These are phyloP conservation scores for Cryptosporidium sp. DNA, from an alignment of 169 alveolate genomes.

Conservation along the genomic window DNA sequence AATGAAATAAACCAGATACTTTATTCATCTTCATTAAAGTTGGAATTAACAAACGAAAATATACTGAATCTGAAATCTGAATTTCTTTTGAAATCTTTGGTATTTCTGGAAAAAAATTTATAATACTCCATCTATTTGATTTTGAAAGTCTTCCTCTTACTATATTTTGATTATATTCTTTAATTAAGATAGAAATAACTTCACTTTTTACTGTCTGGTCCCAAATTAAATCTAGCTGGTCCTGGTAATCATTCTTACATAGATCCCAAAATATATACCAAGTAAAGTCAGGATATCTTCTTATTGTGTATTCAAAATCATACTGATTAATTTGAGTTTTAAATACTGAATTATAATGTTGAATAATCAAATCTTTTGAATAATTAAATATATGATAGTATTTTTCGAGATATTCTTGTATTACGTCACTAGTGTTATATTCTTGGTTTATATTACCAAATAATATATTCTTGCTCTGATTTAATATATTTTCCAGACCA, in stretches of 20 bases:
- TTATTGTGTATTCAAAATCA: constrained; percentile 19
- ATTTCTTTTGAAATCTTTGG: constrained; percentile 47
- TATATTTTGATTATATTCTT: constrained; percentile 10
- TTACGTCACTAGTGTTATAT: background rate
- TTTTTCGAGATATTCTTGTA: background rate
- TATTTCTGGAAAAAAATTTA: constrained; percentile 16
- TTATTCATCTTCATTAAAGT: constrained; percentile 17
- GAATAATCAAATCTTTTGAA: background rate
- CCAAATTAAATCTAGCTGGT: constrained; percentile 72
- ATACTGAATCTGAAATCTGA: constrained; percentile 54
- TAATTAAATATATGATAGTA: background rate
- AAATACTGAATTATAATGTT: background rate
- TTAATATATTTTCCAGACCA: background rate
- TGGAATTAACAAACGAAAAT: constrained; percentile 51
- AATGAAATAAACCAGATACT: constrained; percentile 16
- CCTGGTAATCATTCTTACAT: constrained; percentile 40
- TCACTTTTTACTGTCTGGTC: constrained; percentile 27
- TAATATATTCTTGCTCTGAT: background rate
- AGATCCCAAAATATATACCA: constrained; percentile 73
- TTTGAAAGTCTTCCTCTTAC: background rate
- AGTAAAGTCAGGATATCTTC: constrained; percentile 64
- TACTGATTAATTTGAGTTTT: background rate
- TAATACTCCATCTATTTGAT: constrained; percentile 19
- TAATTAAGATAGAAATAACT: background rate
- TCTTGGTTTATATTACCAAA: background rate